A percentile compares a stretch with the other conserved stretches of the same genome.
These are phyloP conservation scores for Dryadomyces quercivorus DNA, from an alignment of 2,329 filamentous ascomycete species.

Conservation along the genomic window DNA sequence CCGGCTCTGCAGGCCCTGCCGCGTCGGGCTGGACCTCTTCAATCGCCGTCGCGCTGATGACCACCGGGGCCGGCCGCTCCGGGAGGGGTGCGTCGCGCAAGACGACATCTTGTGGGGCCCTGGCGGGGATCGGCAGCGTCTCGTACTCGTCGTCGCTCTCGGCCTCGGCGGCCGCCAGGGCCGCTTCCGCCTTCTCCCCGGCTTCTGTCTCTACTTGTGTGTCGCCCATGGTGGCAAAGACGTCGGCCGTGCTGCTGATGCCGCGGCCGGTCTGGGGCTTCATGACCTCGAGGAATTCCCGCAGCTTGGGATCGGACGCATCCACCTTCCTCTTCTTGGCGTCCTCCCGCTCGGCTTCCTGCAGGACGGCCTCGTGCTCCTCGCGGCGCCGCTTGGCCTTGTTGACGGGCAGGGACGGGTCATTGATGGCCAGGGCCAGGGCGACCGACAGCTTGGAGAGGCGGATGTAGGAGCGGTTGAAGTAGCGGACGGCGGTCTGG, in stretches of 20 bases:
- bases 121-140: slow-evolving; percentile 30
- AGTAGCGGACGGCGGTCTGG: slow-evolving; percentile 76
- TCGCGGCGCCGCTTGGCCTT: slow-evolving; percentile 8
- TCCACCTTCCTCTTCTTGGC: slow-evolving; percentile 54
- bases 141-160: slow-evolving; percentile 71
- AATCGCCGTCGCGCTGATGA: slow-evolving; percentile 9
- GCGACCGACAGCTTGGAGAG: slow-evolving; percentile 92
- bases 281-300: slow-evolving; percentile 80
- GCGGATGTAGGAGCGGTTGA: slow-evolving; percentile 88
- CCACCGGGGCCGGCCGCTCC: slow-evolving; percentile 5
- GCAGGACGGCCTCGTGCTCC: neutral
- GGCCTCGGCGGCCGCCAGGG: slow-evolving; percentile 25
- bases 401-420: slow-evolving; percentile 24
- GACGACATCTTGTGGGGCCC: neutral
- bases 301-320: slow-evolving; percentile 63
- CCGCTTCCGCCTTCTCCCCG: neutral
- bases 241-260: slow-evolving; percentile 12
- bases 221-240: slow-evolving; percentile 3
- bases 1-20: neutral
- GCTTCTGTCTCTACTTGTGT: neutral
- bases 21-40: slow-evolving; percentile 6
- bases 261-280: slow-evolving; percentile 35
- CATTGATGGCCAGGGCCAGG: slow-evolving; percentile 57
- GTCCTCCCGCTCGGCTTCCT: neutral
- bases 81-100: no score